phyloP scores from a whole-genome alignment of 371 early-diverging fungal species.

The Nematocida sp. region DNA sequence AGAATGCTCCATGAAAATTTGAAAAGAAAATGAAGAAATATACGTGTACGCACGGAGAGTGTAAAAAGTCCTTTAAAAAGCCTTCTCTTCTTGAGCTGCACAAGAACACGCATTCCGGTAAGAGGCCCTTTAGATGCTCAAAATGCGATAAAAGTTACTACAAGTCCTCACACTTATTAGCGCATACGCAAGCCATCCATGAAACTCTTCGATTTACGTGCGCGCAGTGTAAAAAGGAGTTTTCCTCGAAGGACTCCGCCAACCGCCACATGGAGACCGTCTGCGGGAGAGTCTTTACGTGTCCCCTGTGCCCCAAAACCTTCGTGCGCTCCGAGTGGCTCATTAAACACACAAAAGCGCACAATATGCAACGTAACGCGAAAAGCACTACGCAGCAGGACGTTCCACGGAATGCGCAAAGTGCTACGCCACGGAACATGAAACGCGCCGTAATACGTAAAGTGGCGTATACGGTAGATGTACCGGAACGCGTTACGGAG shows the following conservation, averaged over 20 bases:
- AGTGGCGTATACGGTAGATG: too few species aligned
- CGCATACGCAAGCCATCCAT: neutral
- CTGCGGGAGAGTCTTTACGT: slow-evolving; percentile 15
- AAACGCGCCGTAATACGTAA: too few species aligned
- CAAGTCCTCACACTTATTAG: slow-evolving; percentile 26
- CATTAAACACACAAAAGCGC: neutral
- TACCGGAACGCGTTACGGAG: too few species aligned
- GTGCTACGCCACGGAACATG: too few species aligned
- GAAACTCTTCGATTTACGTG: neutral
- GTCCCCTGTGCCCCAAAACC: slow-evolving; percentile 1
- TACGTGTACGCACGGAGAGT: neutral
- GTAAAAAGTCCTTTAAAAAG: slow-evolving; percentile 26
- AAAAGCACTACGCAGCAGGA: too few species aligned
- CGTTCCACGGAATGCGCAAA: too few species aligned
- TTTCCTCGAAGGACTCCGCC: slow-evolving; percentile 25
- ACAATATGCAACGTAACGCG: neutral
- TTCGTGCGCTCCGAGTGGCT: slow-evolving; percentile 42
- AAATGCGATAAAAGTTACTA: slow-evolving; percentile 13
- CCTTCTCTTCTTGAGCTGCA: slow-evolving; percentile 47
- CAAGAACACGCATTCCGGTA: slow-evolving; percentile 32
- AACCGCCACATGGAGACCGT: slow-evolving; percentile 10
- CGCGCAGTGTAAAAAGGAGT: neutral
- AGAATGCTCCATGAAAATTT: slow-evolving; percentile 31
- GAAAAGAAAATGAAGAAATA: slow-evolving; percentile 2
- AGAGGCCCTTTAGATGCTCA: slow-evolving; percentile 28